Base-by-base conservation (phyloP, 163 green algal species). In the Volvox carteri region DNA sequence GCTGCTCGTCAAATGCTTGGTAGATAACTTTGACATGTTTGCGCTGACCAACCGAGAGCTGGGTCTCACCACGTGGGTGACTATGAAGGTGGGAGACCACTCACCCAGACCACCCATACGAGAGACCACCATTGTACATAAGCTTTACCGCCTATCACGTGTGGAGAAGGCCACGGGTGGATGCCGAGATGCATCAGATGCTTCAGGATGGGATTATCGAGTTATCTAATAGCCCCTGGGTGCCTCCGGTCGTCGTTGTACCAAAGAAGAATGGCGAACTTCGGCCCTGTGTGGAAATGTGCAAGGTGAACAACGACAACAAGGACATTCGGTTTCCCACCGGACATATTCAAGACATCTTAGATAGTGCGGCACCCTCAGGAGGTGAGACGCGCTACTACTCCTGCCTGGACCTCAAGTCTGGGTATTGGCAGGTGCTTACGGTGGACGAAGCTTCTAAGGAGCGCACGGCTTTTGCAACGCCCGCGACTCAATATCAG, bases 251-350 rank as follows among this genome's bases (percentile, higher is more conserved):
- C 1, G 74, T 81, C 28, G 44, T 81, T 12, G 74, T 81, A 28
- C 44, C 44, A 2, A 81, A 81, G 74, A 81, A 81, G 74, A 56
- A 81, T 12, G 74, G 74, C 44, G 44, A 44, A 7, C 9, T 65
- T 2, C 44, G 74, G 28, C 46, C 46, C 44, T 81, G 74, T 23
- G 74, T 81, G 74, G 74, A 81, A 28, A 44, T 81, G 74, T n/a
- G 74, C 7, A 65, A 30, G 46, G 74, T 81, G 1, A 81, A 81
- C n/a, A 46, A 46, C 2, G 74, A 67, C 4, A 67, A 44, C 9
- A 67, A 44, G 8, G 28, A 28, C 28, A 56, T 81, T 5, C 52
- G 77, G 4, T 56, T 52, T 25, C 77, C 77, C 1, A 5, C 73
- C 1, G 77, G 77, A 2, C 58, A 73, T 37, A 54, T 85, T 4